Evolutionary conservation across 768 basidiomycete genomes (phyloP).

Genomic region (Pleurotus citrinopileatus): DNA sequence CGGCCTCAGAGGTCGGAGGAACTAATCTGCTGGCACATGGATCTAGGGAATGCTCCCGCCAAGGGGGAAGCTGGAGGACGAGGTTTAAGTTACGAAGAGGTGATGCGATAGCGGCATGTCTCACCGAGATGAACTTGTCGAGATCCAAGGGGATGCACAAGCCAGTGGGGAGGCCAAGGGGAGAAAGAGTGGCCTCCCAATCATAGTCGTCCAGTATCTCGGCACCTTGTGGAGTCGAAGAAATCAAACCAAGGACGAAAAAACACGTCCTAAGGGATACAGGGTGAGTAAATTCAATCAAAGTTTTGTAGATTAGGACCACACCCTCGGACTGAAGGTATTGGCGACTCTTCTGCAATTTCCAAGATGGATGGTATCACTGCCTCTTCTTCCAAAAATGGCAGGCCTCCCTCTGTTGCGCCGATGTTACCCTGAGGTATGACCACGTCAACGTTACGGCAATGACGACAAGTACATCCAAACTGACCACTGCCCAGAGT

Average conservation of each 20-base stretch:
- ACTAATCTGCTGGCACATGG: constrained; percentile 48
- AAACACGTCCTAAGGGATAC: constrained; percentile 78
- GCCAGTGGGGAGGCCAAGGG: constrained; percentile 84
- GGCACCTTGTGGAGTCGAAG: constrained; percentile 87
- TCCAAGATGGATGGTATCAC: constrained; percentile 87
- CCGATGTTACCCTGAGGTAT: constrained; percentile 84
- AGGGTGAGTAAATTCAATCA: background rate
- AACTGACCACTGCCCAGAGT: constrained; percentile 91
- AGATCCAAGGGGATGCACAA: constrained; percentile 88
- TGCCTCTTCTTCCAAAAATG: constrained; percentile 93
- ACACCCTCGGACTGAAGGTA: constrained; percentile 92
- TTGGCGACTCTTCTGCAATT: constrained; percentile 85
- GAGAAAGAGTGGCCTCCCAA: constrained; percentile 90
- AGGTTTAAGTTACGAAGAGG: background rate
- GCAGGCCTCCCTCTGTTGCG: constrained; percentile 85
- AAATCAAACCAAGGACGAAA: constrained; percentile 90
- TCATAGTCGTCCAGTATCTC: constrained; percentile 90
- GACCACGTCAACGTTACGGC: background rate
- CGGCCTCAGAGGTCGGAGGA: constrained; percentile 64
- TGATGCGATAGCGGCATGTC: constrained; percentile 22
- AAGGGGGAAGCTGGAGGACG: constrained; percentile 62
- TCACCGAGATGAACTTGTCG: constrained; percentile 73
- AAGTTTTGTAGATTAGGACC: constrained; percentile 23
- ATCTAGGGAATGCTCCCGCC: constrained; percentile 43
- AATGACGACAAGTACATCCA: background rate